A percentile compares a stretch with the other conserved stretches of the same genome.
phyloP scores from a whole-genome alignment of 495 filamentous ascomycete species.

The Penicillium diatomitis region DNA sequence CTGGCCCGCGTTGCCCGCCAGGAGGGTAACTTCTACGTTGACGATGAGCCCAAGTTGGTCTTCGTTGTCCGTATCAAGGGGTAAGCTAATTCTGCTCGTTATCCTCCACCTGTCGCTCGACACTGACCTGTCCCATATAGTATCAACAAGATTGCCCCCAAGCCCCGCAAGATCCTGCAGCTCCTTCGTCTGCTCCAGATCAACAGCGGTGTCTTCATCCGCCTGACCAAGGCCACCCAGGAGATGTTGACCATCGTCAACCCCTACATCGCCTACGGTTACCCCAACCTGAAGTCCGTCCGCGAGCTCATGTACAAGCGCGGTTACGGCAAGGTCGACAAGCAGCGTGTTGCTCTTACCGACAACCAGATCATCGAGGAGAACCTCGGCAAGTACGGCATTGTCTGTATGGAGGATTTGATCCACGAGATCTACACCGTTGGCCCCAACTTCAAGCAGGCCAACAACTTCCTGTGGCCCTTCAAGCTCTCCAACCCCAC shows the following conservation, averaged over 20 bases:
- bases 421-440: constrained; percentile 99
- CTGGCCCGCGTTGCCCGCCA: constrained; percentile 80
- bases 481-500: constrained; percentile 99
- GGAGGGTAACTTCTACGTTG: constrained; percentile 87
- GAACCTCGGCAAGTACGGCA: constrained; percentile 92
- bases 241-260: constrained; percentile 98
- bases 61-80: constrained; percentile 99
- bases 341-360: constrained; percentile 90
- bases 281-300: constrained; percentile 97
- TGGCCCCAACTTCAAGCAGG: constrained; percentile 99
- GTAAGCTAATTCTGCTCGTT: constrained; percentile 28
- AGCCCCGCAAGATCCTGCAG: constrained; percentile 99
- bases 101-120: background rate
- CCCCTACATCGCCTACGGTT: constrained; percentile 97
- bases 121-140: constrained; percentile 29
- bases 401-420: constrained; percentile 98
- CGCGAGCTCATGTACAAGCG: constrained; percentile 99
- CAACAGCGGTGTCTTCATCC: constrained; percentile 99
- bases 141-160: constrained; percentile 99
- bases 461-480: constrained; percentile 99
- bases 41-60: constrained; percentile 90
- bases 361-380: constrained; percentile 98
- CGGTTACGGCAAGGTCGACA: constrained; percentile 94
- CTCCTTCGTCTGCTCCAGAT: constrained; percentile 98
- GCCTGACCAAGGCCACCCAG: constrained; percentile 91